Conservation (phyloP, 1,139 yeast species). For the Blastobotrys malaysiensis region DNA sequence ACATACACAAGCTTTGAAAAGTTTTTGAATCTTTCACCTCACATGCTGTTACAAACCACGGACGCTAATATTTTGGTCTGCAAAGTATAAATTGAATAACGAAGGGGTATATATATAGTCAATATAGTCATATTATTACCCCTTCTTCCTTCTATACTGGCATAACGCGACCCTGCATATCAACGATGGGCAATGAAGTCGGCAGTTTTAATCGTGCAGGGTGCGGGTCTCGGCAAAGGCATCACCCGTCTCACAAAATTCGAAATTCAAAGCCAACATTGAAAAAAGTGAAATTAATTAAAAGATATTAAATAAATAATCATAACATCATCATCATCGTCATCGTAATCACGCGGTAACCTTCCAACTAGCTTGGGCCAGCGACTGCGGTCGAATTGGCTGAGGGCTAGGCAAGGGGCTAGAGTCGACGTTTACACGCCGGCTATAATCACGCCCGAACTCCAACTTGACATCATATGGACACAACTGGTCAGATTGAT, state of each 20-base stretch:
- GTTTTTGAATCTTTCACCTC: no score
- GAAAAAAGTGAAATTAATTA: background rate
- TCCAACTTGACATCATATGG: conserved; percentile 4
- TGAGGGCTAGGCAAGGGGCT: background rate
- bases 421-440: background rate
- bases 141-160: no score
- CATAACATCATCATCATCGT: background rate
- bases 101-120: no score
- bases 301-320: background rate
- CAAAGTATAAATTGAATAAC: no score
- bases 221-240: background rate
- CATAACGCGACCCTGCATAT: background rate
- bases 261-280: no score
- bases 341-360: background rate
- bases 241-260: no score
- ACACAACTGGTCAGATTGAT: conserved; percentile 2
- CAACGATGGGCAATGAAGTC: background rate
- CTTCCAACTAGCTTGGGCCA: background rate
- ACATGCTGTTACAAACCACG: no score
- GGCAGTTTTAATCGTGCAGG: background rate
- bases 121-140: no score
- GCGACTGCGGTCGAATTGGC: background rate
- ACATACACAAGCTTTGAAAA: no score
- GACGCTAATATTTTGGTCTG: no score
- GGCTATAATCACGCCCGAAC: conserved; percentile 2